Evolutionary conservation across 768 basidiomycete genomes (phyloP), one percentile per base, ranked within the genome.

Genomic region (Cystobasidium onofrii): DNA sequence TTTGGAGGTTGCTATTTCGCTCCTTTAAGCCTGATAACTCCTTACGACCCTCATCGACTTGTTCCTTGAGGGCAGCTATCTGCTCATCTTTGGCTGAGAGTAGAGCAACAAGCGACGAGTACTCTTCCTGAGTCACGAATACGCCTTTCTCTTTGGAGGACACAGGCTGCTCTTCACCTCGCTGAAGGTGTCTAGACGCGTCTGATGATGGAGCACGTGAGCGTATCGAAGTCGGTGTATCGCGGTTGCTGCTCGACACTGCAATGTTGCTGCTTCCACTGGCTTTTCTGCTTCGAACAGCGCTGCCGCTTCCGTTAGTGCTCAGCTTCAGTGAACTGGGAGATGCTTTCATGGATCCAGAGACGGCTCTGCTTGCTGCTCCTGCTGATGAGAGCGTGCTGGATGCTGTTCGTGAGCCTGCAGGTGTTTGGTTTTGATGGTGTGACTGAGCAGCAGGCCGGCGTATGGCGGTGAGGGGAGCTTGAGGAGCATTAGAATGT

Each of bases 381-480:
- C n/a, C n/a, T 3, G 15, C 46, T 50, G 46, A 7, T 20, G 46
- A 50, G 4, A 20, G 18, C 4, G 46, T 50, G 27, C 12, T 46
- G 3, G 7, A 39, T 12, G 63, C 3, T 39, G 33, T 64, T 13
- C 63, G 36, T 34, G 39, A 39, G 39, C 33, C 27, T 39, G 63
- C 36, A 6, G 63, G 39, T 13, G 33, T 36, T 27, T 64, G 23
- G 13, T 63, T 7, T n/a, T 25, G 61, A 6, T 63, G 20, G 23
- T 57, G 52, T 18, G 31, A 31, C 31, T 67, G 65, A 29, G 41
- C 10, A 29, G 50, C 50, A 39, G 69, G 69, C 3, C 69, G 52
- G 17, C 69, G 50, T 13, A 71, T 71, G n/a, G 69, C 69, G 33
- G 69, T 71, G 23, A 71, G 43, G 20, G 69, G 69, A 31, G 54